Base-by-base conservation (phyloP, 2,329 filamentous ascomycete species). In the Teratosphaeria epicoccoides region DNA sequence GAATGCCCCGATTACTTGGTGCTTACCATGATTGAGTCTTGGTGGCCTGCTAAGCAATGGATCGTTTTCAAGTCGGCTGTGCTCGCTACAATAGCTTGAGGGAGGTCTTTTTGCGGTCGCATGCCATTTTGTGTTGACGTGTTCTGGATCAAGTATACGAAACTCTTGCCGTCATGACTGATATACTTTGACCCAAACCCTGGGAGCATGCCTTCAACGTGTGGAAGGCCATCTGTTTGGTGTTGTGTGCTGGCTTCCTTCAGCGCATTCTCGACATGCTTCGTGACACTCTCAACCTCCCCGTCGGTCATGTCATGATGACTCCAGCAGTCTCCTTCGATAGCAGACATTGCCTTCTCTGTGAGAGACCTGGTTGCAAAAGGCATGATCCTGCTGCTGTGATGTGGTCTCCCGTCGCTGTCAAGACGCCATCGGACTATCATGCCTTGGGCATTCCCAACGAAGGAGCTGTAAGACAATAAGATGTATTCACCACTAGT, bases 351-450 rank as follows among this genome's bases (percentile, higher is more conserved):
- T 22, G 51, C 51, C 49, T 53, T 55, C 29, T 51, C 49, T 7
- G 53, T 52, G 6, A 59, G 24, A 11, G n/a, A 46, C 14, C 49
- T 24, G 24, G 55, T 44, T 4, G 51, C 53, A 29, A 57, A 52
- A 6, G 57, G 55, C 49, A 53, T 54, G 11, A 47, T 53, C 20
- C 28, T 29, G 3, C 46, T 49, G 24, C 11, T 47, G 6, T 49
- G 23, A 14, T 23, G n/a, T 25, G 11, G 22, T 11, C 50, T 33
- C 6, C 55, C 56, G 12, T 51, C 28, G 23, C 17, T 11, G 43
- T 55, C 47, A 40, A 59, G 49, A 23, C 52, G 43, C 56, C 56
- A 58, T 25, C 43, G 22, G 25, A 54, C 50, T 46, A 55, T 55
- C 10, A 17, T 24, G 9, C 48, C 47, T 14, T 49, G 24, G 11